These are phyloP conservation scores for Sicyos baderoa DNA, from an alignment of 306 rosid genomes.

Conservation along the genomic window DNA sequence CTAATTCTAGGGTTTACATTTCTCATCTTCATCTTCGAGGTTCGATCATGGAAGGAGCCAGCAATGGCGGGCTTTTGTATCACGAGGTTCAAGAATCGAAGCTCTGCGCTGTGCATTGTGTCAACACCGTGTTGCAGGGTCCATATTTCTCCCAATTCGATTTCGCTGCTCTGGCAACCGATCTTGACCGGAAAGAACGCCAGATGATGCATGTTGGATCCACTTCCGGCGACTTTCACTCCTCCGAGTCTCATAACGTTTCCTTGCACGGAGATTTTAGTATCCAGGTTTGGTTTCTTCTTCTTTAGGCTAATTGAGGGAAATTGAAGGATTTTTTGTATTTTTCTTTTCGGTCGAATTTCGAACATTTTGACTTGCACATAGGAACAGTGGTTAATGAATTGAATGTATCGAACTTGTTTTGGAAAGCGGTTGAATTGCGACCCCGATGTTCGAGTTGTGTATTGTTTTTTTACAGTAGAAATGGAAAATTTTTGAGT, in stretches of 20 bases:
- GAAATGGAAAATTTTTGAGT: too few species aligned
- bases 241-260: conserved; percentile 80
- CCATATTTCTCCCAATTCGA: conserved; percentile 94
- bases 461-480: too few species aligned
- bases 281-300: conserved; percentile 54
- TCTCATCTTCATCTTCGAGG: background rate
- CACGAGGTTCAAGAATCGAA: conserved; percentile 98
- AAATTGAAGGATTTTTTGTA: background rate
- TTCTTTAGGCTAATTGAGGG: background rate
- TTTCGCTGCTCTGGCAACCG: conserved; percentile 90
- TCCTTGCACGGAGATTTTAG: conserved; percentile 95
- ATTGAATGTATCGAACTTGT: background rate
- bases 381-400: background rate
- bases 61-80: conserved; percentile 96
- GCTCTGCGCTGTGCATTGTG: conserved; percentile 95
- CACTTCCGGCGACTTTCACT: conserved; percentile 57
- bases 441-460: background rate
- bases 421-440: background rate
- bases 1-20: conserved; percentile 33
- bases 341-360: too few species aligned
- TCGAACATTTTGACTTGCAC: background rate
- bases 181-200: conserved; percentile 79
- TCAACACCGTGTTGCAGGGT: conserved; percentile 82
- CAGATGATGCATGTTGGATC: conserved; percentile 63
- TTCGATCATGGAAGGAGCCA: conserved; percentile 63